Base-by-base conservation (phyloP, 768 basidiomycete species). In the Thelephora aurantiotincta region DNA sequence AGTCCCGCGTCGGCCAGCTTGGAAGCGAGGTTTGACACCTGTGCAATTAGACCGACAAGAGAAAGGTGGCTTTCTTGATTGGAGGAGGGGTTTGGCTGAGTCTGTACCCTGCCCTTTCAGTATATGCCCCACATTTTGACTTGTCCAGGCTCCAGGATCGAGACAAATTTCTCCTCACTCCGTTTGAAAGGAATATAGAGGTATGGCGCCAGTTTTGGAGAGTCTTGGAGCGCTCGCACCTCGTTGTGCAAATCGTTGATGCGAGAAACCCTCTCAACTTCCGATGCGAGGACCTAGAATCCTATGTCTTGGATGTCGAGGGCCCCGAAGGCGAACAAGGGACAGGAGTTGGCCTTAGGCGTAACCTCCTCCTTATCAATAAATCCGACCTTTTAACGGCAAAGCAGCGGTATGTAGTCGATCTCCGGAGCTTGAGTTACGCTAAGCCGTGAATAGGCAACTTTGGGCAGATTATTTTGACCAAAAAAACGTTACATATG, bases 121-220 rank as follows among this genome's bases (percentile, higher is more conserved):
- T 16, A 33, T 35, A 26, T 45, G 36, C 20, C 37, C 19, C 12
- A 46, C 45, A 30, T 35, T 23, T 18, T 11, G 14, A 36, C 14
- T 14, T 14, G 12, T 33, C 5, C 35, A 96, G 92, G 49, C 68
- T 97, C 11, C 90, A 94, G 59, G 91, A 96, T 57, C 70, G 75
- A 51, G 84, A 94, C 48, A 75, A 78, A 35, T 76, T 98, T 23
- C 73, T 97, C n/a, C 70, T 97, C 1, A 94, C 93, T 0, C 94
- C 92, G 4, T 99, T 96, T 58, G 96, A 99, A 60, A 83, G 92
- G 44, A 99, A 98, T 59, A 66, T 99, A 30, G 93, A 98, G 69
- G 96, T 99, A 11, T 98, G 96, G 94, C 72, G 96, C 37, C 96
- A 99, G 58, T 74, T 99, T 6, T 99, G 96, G 96, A 74, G 96